These are phyloP conservation scores for Kondoa subrosea DNA, from an alignment of 768 basidiomycete species.

Conservation along the genomic window DNA sequence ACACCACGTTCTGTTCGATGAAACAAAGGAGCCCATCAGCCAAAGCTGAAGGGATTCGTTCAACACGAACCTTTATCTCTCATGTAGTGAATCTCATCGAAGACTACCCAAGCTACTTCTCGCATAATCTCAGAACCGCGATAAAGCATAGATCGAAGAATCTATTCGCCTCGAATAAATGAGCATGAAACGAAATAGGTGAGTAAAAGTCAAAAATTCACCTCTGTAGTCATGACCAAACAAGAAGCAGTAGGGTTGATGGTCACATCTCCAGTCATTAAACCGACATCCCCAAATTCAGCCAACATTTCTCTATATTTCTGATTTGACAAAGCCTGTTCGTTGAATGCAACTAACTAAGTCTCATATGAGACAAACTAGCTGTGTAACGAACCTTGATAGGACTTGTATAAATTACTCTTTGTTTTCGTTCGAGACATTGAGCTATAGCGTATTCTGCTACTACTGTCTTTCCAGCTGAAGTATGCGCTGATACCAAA, in stretches of 20 bases:
- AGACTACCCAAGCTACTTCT: constrained; percentile 99
- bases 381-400: constrained; percentile 63
- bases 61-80: constrained; percentile 69
- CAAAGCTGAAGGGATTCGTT: too few species aligned
- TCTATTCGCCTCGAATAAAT: constrained; percentile 38
- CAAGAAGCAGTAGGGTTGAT: constrained; percentile 95
- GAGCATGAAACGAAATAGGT: constrained; percentile 27
- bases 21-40: too few species aligned
- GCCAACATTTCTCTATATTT: constrained; percentile 97
- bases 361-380: neutral
- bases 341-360: constrained; percentile 2
- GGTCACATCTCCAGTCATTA: constrained; percentile 99
- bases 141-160: constrained; percentile 95
- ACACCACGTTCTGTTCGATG: constrained; percentile 66
- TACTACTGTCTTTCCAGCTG: constrained; percentile 97
- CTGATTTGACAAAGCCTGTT: constrained; percentile 88
- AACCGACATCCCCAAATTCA: constrained; percentile 90
- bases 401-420: constrained; percentile 97
- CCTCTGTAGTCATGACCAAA: constrained; percentile 98
- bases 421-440: constrained; percentile 77
- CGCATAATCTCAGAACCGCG: constrained; percentile 98
- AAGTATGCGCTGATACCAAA: constrained; percentile 93
- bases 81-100: constrained; percentile 99
- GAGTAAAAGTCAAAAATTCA: too few species aligned
- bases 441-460: constrained; percentile 99